These are phyloP conservation scores for Colletotrichum destructivum DNA, from an alignment of 2,329 filamentous ascomycete species.

Conservation along the genomic window DNA sequence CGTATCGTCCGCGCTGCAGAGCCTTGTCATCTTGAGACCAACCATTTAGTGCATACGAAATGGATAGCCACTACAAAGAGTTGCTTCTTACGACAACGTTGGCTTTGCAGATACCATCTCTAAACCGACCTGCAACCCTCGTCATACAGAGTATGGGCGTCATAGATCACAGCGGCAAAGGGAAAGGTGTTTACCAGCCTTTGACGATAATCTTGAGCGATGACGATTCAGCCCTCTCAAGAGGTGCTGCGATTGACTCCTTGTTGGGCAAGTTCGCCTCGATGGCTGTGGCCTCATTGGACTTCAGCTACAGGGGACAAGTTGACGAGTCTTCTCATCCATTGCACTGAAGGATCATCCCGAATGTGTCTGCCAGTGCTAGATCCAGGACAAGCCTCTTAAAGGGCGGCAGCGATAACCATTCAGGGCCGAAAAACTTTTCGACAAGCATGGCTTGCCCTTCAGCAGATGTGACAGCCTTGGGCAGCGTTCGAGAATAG, in stretches of 20 bases:
- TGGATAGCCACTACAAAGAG: no score
- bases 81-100: conserved; percentile 40
- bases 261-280: conserved; percentile 6
- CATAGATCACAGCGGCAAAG: neutral
- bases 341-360: neutral
- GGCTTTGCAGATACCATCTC: conserved; percentile 29
- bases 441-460: neutral
- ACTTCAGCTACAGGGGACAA: neutral
- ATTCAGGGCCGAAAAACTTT: neutral
- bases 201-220: neutral
- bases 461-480: neutral
- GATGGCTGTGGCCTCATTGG: neutral
- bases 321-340: no score
- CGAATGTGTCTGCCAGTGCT: neutral
- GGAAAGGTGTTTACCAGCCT: neutral
- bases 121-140: conserved; percentile 39
- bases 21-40: neutral
- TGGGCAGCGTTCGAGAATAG: neutral
- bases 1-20: no score
- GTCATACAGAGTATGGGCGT: conserved; percentile 5
- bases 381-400: neutral
- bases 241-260: neutral
- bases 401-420: neutral
- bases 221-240: neutral
- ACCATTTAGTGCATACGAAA: neutral